These are phyloP conservation scores for Avicennia marina DNA, from an alignment of 257 asterid genomes.

Conservation along the genomic window DNA sequence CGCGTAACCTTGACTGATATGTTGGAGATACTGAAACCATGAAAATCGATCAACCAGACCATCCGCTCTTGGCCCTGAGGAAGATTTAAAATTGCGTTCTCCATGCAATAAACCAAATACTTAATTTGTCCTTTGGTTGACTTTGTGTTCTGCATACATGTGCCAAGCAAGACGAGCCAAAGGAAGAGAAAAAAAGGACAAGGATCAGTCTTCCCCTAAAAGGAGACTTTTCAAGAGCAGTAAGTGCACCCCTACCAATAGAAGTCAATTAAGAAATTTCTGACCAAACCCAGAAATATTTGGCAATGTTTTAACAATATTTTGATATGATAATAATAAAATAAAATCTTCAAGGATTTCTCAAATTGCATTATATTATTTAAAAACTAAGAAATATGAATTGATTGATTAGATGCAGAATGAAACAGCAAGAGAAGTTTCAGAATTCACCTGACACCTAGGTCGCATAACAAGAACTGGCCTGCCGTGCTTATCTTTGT, in stretches of 20 bases:
- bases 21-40: constrained; percentile 62
- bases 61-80: constrained; percentile 66
- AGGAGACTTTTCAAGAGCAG: too few species aligned
- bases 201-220: too few species aligned
- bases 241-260: too few species aligned
- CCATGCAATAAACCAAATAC: constrained; percentile 94
- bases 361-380: too few species aligned
- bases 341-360: too few species aligned
- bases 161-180: too few species aligned
- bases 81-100: constrained; percentile 67
- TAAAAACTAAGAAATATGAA: too few species aligned
- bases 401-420: background rate
- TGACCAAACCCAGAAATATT: too few species aligned
- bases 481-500: constrained; percentile 77
- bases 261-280: too few species aligned
- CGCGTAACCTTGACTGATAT: constrained; percentile 72
- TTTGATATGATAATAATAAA: too few species aligned
- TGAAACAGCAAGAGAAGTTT: background rate
- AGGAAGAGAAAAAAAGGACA: background rate
- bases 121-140: constrained; percentile 77
- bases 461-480: constrained; percentile 95
- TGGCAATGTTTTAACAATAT: too few species aligned
- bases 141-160: constrained; percentile 65
- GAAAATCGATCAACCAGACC: constrained; percentile 93
- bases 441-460: constrained; percentile 61